Conservation (phyloP, 352 stramenopile genomes). For the Pythium dissotocum region DNA sequence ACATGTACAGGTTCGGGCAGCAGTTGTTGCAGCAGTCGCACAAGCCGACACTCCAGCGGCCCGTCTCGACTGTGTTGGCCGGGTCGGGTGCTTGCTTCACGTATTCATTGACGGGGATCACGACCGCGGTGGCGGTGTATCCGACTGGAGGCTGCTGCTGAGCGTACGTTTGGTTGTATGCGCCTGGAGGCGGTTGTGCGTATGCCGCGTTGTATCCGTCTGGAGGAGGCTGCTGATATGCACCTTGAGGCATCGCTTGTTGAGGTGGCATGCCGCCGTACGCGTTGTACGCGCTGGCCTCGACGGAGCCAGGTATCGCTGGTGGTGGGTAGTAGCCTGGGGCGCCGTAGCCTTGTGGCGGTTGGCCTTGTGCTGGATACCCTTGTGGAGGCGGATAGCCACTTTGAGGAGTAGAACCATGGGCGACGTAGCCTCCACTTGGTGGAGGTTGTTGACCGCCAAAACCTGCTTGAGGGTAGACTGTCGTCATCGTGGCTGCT, state of each 20-base stretch:
- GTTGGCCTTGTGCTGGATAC: background rate
- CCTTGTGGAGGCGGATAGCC: background rate
- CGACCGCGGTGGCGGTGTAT: background rate
- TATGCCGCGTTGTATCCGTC: background rate
- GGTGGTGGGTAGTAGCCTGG: background rate
- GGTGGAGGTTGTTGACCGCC: background rate
- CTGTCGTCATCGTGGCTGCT: background rate
- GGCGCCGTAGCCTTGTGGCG: background rate
- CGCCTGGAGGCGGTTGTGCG: background rate
- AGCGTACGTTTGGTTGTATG: background rate
- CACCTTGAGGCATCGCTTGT: background rate
- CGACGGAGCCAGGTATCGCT: background rate
- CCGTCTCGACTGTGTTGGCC: background rate
- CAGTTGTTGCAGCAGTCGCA: constrained; percentile 34
- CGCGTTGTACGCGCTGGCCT: background rate
- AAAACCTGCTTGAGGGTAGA: background rate
- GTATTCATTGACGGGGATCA: background rate
- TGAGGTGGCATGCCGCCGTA: background rate
- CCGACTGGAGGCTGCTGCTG: background rate
- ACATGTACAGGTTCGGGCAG: constrained; percentile 33
- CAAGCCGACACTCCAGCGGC: constrained; percentile 24
- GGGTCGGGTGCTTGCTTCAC: background rate
- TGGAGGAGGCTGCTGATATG: background rate
- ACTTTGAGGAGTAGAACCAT: background rate
- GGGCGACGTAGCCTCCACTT: background rate